Conservation (phyloP, 2,329 filamentous ascomycete genomes). For the Aspergillus carbonarius region DNA sequence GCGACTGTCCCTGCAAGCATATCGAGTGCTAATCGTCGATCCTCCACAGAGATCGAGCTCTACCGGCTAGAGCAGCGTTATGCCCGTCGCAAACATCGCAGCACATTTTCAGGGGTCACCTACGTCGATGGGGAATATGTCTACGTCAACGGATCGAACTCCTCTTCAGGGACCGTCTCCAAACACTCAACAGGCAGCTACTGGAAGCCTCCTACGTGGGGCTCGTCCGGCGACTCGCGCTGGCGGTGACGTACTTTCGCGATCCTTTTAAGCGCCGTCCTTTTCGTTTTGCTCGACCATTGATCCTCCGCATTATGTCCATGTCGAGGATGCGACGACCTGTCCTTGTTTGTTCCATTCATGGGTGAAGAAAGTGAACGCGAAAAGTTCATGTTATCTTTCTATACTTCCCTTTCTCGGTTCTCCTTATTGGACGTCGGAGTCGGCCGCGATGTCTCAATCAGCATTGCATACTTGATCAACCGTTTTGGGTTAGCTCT, state of each 20-base stretch:
- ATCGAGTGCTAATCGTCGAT: constrained; percentile 11
- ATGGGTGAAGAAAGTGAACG: constrained; percentile 11
- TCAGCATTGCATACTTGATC: background rate
- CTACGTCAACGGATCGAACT: constrained; percentile 54
- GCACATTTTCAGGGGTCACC: constrained; percentile 81
- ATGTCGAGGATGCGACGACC: constrained; percentile 22
- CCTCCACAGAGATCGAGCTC: constrained; percentile 68
- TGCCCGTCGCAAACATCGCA: constrained; percentile 85
- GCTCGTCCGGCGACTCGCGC: constrained; percentile 29
- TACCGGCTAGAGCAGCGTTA: constrained; percentile 95
- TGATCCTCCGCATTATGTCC: constrained; percentile 24
- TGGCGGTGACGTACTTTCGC: constrained; percentile 21
- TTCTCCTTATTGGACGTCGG: background rate
- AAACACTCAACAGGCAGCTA: constrained; percentile 39
- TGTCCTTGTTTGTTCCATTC: constrained; percentile 8
- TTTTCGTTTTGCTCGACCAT: constrained; percentile 8
- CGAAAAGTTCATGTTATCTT: constrained; percentile 13
- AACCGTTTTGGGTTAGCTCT: background rate
- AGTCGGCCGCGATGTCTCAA: background rate
- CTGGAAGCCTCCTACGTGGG: constrained; percentile 34
- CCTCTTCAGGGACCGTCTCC: constrained; percentile 38
- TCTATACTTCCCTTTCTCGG: background rate
- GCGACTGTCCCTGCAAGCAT: too few relatives aligned
- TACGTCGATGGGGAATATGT: constrained; percentile 97
- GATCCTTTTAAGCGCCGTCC: background rate